A percentile compares a stretch with the other conserved stretches of the same genome.
These are phyloP conservation scores for Aegilops sharonensis DNA, from an alignment of 176 grass and related monocot genomes.

Conservation along the genomic window DNA sequence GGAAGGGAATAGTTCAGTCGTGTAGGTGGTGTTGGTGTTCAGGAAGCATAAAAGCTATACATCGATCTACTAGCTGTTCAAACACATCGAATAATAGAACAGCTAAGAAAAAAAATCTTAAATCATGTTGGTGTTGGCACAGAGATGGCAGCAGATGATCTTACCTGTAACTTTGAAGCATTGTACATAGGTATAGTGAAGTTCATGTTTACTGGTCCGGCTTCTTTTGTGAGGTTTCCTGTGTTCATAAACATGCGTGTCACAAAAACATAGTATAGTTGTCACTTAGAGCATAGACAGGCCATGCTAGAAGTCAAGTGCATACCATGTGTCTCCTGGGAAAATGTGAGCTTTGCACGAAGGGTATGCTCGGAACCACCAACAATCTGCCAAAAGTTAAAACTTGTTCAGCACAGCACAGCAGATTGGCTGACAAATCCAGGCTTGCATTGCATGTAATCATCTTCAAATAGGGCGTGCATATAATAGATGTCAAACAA, in stretches of 20 bases:
- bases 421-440: background rate
- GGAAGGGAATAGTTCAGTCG: background rate
- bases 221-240: slow-evolving; percentile 96
- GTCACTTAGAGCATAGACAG: slow-evolving; percentile 11
- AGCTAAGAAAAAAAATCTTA: background rate
- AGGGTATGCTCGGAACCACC: slow-evolving; percentile 96
- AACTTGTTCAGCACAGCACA: slow-evolving; percentile 9
- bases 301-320: slow-evolving; percentile 2
- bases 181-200: slow-evolving; percentile 99
- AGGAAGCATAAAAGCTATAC: slow-evolving; percentile 1
- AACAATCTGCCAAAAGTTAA: slow-evolving; percentile 61
- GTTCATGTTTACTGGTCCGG: slow-evolving; percentile 97
- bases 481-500: background rate
- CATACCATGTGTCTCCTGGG: slow-evolving; percentile 89
- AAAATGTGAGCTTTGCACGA: slow-evolving; percentile 97
- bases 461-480: background rate
- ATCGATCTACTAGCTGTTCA: background rate
- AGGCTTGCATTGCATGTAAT: background rate
- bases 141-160: background rate
- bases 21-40: background rate
- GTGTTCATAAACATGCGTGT: slow-evolving; percentile 29
- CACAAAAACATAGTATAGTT: background rate
- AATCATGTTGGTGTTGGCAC: background rate
- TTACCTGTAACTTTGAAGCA: slow-evolving; percentile 92
- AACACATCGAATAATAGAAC: background rate